Evolutionary conservation across 2,329 filamentous ascomycete genomes (phyloP).

Genomic region (Dothistroma septosporum): DNA sequence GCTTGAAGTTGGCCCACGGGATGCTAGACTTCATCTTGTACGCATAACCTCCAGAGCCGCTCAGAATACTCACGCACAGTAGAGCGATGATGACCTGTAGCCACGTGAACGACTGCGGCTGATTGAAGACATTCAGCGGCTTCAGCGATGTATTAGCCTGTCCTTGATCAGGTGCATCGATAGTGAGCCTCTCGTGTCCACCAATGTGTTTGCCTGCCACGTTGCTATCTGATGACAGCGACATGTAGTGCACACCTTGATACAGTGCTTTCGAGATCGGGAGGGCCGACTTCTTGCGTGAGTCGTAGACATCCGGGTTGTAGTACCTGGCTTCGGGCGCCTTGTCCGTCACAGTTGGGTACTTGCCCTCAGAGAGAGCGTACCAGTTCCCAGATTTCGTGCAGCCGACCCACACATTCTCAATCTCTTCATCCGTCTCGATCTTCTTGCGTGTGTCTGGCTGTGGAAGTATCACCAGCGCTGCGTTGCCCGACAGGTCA

Average conservation of each 20-base stretch:
- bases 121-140: background rate
- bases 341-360: constrained; percentile 76
- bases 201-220: constrained; percentile 10
- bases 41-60: background rate
- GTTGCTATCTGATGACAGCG: constrained; percentile 5
- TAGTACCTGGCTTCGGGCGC: constrained; percentile 57
- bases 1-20: background rate
- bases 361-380: constrained; percentile 79
- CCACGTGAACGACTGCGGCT: background rate
- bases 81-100: background rate
- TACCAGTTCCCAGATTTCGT: constrained; percentile 89
- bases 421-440: constrained; percentile 32
- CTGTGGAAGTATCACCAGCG: constrained; percentile 81
- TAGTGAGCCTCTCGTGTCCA: constrained; percentile 13
- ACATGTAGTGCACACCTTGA: constrained; percentile 32
- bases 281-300: background rate
- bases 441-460: constrained; percentile 43
- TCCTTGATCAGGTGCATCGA: constrained; percentile 18
- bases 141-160: background rate
- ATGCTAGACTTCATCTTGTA: background rate
- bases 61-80: background rate
- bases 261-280: constrained; percentile 32
- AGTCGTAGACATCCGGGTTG: constrained; percentile 43
- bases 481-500: constrained; percentile 61
- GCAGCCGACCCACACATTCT: constrained; percentile 72